These are phyloP conservation scores for Acanthamoeba lenticulata DNA, from an alignment of 208 protist species.

Conservation along the genomic window DNA sequence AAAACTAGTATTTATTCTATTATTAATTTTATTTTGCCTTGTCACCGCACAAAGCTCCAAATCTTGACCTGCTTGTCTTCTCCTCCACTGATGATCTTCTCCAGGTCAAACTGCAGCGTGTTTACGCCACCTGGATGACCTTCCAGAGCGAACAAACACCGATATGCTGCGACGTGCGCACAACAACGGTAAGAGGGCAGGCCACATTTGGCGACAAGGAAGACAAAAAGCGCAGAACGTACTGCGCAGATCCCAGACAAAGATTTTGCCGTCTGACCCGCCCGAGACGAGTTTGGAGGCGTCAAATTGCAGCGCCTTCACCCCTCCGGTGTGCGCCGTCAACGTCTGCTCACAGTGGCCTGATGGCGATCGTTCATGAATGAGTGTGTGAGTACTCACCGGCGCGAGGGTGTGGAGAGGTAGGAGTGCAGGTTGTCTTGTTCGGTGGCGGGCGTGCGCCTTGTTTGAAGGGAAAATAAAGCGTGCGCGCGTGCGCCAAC, in stretches of 20 bases:
- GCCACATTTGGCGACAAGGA: too few relatives aligned
- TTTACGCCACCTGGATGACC: not conserved
- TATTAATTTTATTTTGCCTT: not conserved
- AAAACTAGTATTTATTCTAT: not conserved
- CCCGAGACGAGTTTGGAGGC: constrained; percentile 31
- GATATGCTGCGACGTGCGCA: too few relatives aligned
- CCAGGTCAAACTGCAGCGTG: not conserved
- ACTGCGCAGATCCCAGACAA: constrained; percentile 38
- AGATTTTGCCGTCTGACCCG: not conserved
- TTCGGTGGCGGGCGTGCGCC: too few relatives aligned
- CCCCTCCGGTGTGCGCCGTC: not conserved
- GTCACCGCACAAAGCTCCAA: not conserved
- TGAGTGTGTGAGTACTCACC: too few relatives aligned
- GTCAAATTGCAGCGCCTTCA: constrained; percentile 31
- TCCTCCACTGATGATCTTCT: constrained; percentile 32
- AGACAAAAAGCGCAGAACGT: not conserved
- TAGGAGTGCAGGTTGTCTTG: too few relatives aligned
- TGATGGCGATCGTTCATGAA: too few relatives aligned
- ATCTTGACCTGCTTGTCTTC: constrained; percentile 9
- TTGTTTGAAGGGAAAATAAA: too few relatives aligned
- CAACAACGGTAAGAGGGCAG: too few relatives aligned
- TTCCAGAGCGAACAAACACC: constrained; percentile 14
- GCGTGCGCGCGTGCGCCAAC: too few relatives aligned
- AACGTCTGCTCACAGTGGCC: not conserved
- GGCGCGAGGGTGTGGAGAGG: not conserved